phyloP scores from a whole-genome alignment of 345 rosid genomes.

The Punica granatum region DNA sequence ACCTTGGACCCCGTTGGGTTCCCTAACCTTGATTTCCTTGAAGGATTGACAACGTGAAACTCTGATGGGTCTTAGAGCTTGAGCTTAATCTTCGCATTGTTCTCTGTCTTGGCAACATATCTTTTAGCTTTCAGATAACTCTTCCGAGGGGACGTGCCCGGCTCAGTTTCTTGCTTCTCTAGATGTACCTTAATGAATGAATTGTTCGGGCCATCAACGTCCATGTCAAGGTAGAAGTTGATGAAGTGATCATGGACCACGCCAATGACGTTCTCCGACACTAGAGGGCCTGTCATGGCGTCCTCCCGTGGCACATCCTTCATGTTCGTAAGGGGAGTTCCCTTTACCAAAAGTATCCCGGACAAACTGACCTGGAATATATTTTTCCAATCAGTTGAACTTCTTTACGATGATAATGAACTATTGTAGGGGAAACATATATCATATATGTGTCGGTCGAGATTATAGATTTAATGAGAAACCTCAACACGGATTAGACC shows the following conservation, averaged over 20 bases:
- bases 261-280: constrained; percentile 70
- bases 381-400: not conserved
- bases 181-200: constrained; percentile 66
- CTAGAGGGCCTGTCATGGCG: constrained; percentile 49
- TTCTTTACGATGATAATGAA: no score
- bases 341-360: constrained; percentile 82
- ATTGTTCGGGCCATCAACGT: constrained; percentile 58
- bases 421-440: not conserved
- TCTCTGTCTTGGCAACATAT: constrained; percentile 47
- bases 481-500: constrained; percentile 72
- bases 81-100: constrained; percentile 59
- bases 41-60: constrained; percentile 56
- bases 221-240: constrained; percentile 76
- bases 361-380: constrained; percentile 46
- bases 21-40: constrained; percentile 46
- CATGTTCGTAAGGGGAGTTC: constrained; percentile 42
- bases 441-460: no score
- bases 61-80: constrained; percentile 63
- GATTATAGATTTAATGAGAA: constrained; percentile 11
- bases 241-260: constrained; percentile 75
- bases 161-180: constrained; percentile 35
- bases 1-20: constrained; percentile 69
- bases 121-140: constrained; percentile 47
- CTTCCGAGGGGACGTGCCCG: constrained; percentile 52
- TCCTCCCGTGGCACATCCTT: constrained; percentile 29